Conservation (phyloP, 768 basidiomycete species). For the Lyophyllum semitale region DNA sequence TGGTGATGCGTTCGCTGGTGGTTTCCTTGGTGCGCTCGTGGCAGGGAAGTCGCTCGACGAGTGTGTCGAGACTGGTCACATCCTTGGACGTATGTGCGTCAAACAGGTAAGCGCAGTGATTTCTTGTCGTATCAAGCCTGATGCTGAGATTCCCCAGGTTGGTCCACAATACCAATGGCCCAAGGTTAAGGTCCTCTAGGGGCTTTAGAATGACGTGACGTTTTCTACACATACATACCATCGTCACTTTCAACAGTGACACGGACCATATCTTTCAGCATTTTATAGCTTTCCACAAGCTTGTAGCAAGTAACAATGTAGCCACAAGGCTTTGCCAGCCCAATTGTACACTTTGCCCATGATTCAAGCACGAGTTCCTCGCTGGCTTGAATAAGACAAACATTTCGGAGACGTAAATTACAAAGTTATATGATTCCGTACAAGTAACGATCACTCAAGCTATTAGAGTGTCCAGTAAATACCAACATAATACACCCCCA, state of each 20-base stretch:
- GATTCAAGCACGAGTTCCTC: too few species aligned
- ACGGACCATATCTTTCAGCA: constrained; percentile 4
- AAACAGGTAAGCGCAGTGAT: constrained; percentile 53
- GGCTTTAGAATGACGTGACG: background rate
- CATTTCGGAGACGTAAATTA: constrained; percentile 7
- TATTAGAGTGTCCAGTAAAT: constrained; percentile 3
- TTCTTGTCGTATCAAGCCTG: background rate
- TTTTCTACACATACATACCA: constrained; percentile 18
- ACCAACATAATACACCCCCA: constrained; percentile 3
- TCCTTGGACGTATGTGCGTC: constrained; percentile 83
- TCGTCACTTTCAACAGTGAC: constrained; percentile 28
- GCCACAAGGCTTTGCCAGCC: too few species aligned
- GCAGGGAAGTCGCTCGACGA: constrained; percentile 78
- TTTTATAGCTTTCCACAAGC: constrained; percentile 19
- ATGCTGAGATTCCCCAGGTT: constrained; percentile 30
- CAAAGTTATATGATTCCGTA: constrained; percentile 17
- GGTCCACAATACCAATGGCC: constrained; percentile 57
- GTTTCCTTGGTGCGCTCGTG: constrained; percentile 86
- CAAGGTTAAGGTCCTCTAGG: constrained; percentile 44
- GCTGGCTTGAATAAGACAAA: constrained; percentile 1
- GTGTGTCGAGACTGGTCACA: constrained; percentile 83
- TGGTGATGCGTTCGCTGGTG: constrained; percentile 96
- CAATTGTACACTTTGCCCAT: too few species aligned
- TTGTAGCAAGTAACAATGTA: constrained; percentile 19
- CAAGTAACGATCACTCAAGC: constrained; percentile 8